Base-by-base conservation (phyloP, 371 early-diverging fungal genomes). In the Apophysomyces ossiformis region DNA sequence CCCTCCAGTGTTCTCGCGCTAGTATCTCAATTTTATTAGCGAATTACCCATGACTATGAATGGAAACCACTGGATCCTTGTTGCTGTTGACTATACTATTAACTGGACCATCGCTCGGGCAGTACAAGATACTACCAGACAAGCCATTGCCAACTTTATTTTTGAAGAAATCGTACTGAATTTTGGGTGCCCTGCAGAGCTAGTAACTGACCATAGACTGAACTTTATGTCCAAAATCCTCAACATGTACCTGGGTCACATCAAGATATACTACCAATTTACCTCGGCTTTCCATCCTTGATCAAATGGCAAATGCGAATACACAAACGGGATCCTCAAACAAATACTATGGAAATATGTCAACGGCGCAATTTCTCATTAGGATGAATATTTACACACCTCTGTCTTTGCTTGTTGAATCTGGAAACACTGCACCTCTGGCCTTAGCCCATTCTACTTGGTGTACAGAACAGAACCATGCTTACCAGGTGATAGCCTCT, bases 71-170 rank as follows among this genome's bases (percentile, higher is more conserved):
- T n/a, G n/a, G n/a, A n/a, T n/a, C n/a, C n/a, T n/a, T n/a, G n/a
- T n/a, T n/a, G n/a, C n/a, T n/a, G n/a, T n/a, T n/a, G n/a, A n/a
- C n/a, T n/a, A n/a, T n/a, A n/a, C n/a, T n/a, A 80, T 77, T 0
- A 77, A 69, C 50, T 82, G 82, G 82, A 63, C 70, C 0, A 60
- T 73, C n/a, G 75, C 76, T 0, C 57, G 66, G 4, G 77, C 81
- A 0, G 63, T 79, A 7, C 76, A 74, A 45, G 69, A 61, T 7
- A 75, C 78, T 5, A 63, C 70, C 3, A 69, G 67, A 43, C 66
- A 73, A 37, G 71, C 72, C 0, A 67, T 81, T 26, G 77, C 77
- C 0, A 45, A 70, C 3, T 79, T 79, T 35, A 39, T 82, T 7
- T 72, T 73, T 57, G 63, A 75, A 45, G 69, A 72, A 13, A 66